Evolutionary conservation across 2,329 filamentous ascomycete species (phyloP), one percentile per base, ranked within the genome.

Genomic region (Claviceps citrina): DNA sequence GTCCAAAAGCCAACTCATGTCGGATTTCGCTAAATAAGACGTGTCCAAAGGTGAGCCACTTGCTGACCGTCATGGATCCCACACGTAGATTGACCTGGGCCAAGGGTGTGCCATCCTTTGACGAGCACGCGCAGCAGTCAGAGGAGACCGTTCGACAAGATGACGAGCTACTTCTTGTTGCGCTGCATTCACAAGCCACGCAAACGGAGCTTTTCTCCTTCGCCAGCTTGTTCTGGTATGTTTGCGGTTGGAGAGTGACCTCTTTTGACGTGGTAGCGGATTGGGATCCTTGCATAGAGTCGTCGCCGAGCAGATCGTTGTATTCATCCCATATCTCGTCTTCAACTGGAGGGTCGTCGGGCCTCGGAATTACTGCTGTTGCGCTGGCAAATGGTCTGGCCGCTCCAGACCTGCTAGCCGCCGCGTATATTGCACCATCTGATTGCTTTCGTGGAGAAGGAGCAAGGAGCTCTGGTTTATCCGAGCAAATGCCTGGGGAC

Each of bases 271-370:
- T 76, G 1, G 67, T 70, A 5, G 68, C 62, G 1, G 73, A 76
- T 1, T 61, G 60, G 2, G 68, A 67, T 1, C 60, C 60, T 46
- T 64, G 63, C 25, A 52, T 43, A 1, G 55, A 54, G 8, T 67
- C 69, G 9, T 84, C 78, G 39, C 83, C 82, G 40, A 95, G 72
- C 10, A 95, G 64, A 50, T 95, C 89, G 48, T 96, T 79, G 54
- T 93, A 95, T 59, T 93, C 89, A 38, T 87, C 79, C 89, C 89
- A 96, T 2, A 94, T 72, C 54, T 95, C 89, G 50, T 95, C 89
- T 47, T 93, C 83, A 1, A 65, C 75, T 4, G 79, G 68, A 0
- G 75, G 78, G 4, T 76, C 74, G 33, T 66, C 67, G 1, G 73
- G 66, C 3, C 66, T 62, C 0, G 81, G 81, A 18, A 82, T 65